Percentiles rank a stretch among this genome's conserved stretches.
Evolutionary conservation across 257 asterid genomes (phyloP).

Genomic region (Handroanthus guayacan): DNA sequence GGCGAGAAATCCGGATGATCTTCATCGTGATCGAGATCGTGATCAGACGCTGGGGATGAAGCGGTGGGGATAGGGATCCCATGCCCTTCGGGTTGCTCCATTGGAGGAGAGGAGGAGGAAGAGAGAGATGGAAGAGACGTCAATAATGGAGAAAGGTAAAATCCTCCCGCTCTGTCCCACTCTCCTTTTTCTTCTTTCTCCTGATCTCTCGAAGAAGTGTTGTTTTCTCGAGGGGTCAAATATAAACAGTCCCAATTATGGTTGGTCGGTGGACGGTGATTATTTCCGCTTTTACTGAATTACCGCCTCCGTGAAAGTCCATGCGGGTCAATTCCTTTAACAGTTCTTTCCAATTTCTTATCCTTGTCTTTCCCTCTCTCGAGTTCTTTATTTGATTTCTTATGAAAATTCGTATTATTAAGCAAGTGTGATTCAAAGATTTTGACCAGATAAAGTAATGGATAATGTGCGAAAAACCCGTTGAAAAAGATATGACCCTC

Average conservation of each 20-base stretch:
- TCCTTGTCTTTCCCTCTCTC: neutral
- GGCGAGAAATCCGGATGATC: conserved; percentile 65
- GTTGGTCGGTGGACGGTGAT: conserved; percentile 16
- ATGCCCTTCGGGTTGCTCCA: conserved; percentile 56
- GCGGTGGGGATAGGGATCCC: conserved; percentile 49
- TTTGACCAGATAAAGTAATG: too few species aligned
- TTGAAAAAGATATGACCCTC: too few species aligned
- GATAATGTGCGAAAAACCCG: too few species aligned
- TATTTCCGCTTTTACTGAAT: conserved; percentile 8
- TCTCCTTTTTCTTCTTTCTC: conserved; percentile 36
- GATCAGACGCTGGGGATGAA: conserved; percentile 55
- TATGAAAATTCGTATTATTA: too few species aligned
- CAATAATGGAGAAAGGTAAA: conserved; percentile 48
- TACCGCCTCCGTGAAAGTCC: neutral
- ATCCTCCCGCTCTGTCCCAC: conserved; percentile 53
- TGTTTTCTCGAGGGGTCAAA: conserved; percentile 20
- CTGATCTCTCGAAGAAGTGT: conserved; percentile 41
- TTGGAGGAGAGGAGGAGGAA: conserved; percentile 43
- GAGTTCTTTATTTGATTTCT: neutral
- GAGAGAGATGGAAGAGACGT: conserved; percentile 43
- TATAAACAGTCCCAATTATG: conserved; percentile 28
- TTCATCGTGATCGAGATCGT: conserved; percentile 53
- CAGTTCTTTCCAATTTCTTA: neutral
- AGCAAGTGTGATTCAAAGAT: too few species aligned
- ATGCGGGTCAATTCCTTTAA: conserved; percentile 1